Evolutionary conservation across 352 stramenopile species (phyloP), one percentile per base, ranked within the genome.

Genomic region (Phytophthora niederhauseri): DNA sequence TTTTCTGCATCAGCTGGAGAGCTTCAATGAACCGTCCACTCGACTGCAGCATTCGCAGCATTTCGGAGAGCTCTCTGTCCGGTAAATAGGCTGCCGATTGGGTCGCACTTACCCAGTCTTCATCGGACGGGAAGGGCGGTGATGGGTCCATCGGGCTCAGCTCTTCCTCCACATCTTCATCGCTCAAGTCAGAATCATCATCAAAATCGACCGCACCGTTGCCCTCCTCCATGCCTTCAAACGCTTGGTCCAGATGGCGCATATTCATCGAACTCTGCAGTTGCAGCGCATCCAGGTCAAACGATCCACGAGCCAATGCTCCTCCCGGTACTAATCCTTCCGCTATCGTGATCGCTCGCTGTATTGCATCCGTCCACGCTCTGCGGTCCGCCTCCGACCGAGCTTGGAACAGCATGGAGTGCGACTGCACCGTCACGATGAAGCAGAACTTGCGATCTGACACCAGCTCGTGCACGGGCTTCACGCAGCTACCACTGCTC

Each of bases 361-460:
- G 75, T 62, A 95, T 82, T 20, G 81, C 80, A 22, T 87, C 76
- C 0, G 67, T 85, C 87, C 87, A 95, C 20, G 77, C 61, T 26
- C 76, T 49, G 45, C 82, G 57, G 57, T 95, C 85, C 9, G 74
- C 58, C 28, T 84, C 74, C 0, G 72, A 86, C 0, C 65, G 60
- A 4, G 87, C 85, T 58, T 95, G 84, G 45, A 93, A 91, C 7
- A 93, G 46, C 71, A 91, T 87, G 9, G 76, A 80, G 53, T 88
- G 80, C 14, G 85, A 57, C 51, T 81, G 77, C n/a, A 84, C 78
- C 0, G 77, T 82, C 7, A 95, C 78, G 7, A 90, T 60, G 50
- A 95, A 95, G 51, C 85, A 93, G 26, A 78, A 89, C 31, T 79
- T 84, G 26, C 82, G 80, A 20, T 89, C 81, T 1, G 79, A 76